Evolutionary conservation across 306 rosid genomes (phyloP), one percentile per base, ranked within the genome.

Genomic region (Cicer pinnatifidum): DNA sequence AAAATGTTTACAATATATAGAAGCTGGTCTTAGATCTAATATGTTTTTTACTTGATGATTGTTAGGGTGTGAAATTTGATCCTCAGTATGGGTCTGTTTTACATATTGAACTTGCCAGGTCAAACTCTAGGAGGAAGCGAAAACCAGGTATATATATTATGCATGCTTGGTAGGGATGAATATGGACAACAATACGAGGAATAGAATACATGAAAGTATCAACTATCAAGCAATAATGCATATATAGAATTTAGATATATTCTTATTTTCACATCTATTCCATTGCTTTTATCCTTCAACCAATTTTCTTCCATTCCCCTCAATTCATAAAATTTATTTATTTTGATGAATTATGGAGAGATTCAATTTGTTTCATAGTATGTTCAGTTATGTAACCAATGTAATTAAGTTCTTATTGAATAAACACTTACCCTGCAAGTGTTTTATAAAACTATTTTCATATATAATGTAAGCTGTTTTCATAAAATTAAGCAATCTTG

Each of bases 121-220:
- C 98, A 69, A 94, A 94, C 82, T 94, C 98, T 19, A 85, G 97
- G 85, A 89, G 97, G 86, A 94, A 94, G 78, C 92, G 90, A 20
- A 91, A 88, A 76, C 91, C 93, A 82, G 98, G 98, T 91, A 73
- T 48, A 60, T 59, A 46, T 44, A 33, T 62, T 66, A 50, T 47
- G 13, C 40, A 15, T 16, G 64, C 38, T 66, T 66, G 17, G 33
- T 51, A 43, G 44, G 45, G 40, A 79, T 79, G 68, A 51, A 45
- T 40, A 10, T 66, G 41, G 10, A 5, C 8, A 48, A 35, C 48
- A 3, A 51, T 0, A 38, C 39, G 39, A 69, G 45, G 54, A 70
- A 50, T 71, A 53, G 51, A 68, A 61, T 12, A 68, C 35, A 8
- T 47, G 17, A 45, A 45, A 68, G 4, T 74, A 10, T 50, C 65